Percentiles rank a stretch among this genome's conserved stretches.
phyloP scores from a whole-genome alignment of 2,329 filamentous ascomycete species.

The Blastomyces gilchristii region DNA sequence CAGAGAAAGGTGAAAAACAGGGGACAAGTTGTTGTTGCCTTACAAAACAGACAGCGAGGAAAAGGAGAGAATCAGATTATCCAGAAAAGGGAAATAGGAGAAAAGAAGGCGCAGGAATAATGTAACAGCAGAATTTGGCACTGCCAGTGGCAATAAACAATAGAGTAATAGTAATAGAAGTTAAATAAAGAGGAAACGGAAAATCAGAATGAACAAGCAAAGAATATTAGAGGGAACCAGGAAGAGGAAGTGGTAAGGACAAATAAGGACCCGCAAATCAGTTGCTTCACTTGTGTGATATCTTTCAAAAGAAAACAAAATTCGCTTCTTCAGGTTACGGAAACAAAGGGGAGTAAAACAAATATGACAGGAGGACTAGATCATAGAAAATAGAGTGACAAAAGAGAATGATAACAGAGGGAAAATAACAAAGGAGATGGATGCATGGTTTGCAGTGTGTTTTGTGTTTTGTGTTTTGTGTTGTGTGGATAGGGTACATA shows the following conservation, averaged over 20 bases:
- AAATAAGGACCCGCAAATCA: conserved; percentile 12
- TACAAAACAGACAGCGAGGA: neutral
- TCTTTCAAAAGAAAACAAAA: conserved; percentile 9
- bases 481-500: neutral
- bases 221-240: conserved; percentile 16
- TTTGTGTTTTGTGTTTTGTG: neutral
- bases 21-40: neutral
- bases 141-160: conserved; percentile 3
- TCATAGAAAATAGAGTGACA: neutral
- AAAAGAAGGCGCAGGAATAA: neutral
- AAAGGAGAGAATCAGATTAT: neutral
- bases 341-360: neutral
- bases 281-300: conserved; percentile 8
- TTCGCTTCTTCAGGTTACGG: neutral
- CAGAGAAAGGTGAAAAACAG: neutral
- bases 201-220: conserved; percentile 23
- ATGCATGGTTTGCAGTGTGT: conserved; percentile 3
- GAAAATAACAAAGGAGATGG: conserved; percentile 11
- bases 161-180: conserved; percentile 7
- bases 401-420: conserved; percentile 10
- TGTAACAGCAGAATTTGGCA: neutral
- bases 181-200: neutral
- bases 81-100: conserved; percentile 10
- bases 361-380: neutral
- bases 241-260: conserved; percentile 12